Conservation (phyloP, 2,329 filamentous ascomycete genomes). For the Cytospora paraplurivora region DNA sequence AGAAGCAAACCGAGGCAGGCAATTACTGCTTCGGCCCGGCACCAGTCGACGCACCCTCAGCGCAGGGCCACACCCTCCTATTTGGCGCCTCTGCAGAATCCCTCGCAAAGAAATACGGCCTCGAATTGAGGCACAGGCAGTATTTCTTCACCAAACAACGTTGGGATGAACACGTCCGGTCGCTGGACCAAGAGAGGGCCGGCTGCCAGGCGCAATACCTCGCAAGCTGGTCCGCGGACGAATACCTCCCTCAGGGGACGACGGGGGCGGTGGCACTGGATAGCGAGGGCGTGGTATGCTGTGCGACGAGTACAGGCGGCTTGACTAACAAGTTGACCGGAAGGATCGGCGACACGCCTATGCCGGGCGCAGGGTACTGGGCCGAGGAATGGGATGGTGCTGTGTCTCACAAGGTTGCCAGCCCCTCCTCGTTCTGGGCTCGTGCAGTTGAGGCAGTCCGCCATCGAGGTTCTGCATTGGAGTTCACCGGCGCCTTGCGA, state of each 20-base stretch:
- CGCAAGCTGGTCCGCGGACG: constrained; percentile 59
- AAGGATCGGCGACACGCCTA: constrained; percentile 83
- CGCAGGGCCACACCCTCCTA: constrained; percentile 71
- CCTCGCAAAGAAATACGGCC: constrained; percentile 67
- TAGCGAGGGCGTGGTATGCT: constrained; percentile 70
- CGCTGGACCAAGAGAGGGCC: constrained; percentile 49
- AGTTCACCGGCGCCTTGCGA: constrained; percentile 47
- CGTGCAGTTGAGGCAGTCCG: constrained; percentile 11
- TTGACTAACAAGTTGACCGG: constrained; percentile 88
- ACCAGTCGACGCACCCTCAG: constrained; percentile 52
- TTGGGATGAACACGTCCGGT: constrained; percentile 69
- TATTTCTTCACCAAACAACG: constrained; percentile 79
- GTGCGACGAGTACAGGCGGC: constrained; percentile 71
- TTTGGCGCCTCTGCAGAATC: constrained; percentile 68
- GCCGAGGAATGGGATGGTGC: constrained; percentile 75
- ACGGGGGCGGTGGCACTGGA: constrained; percentile 83
- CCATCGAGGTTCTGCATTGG: constrained; percentile 39
- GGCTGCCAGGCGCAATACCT: constrained; percentile 36
- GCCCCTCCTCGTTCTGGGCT: constrained; percentile 24
- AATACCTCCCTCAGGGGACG: constrained; percentile 80
- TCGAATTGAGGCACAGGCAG: constrained; percentile 66
- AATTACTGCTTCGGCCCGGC: constrained; percentile 18
- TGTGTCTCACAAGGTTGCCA: constrained; percentile 35
- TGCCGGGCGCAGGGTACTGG: constrained; percentile 85
- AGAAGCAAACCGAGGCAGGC: constrained; percentile 1